A percentile compares a stretch with the other conserved stretches of the same genome.
phyloP scores from a whole-genome alignment of 2,329 filamentous ascomycete species.

The Bipolaris oryzae region DNA sequence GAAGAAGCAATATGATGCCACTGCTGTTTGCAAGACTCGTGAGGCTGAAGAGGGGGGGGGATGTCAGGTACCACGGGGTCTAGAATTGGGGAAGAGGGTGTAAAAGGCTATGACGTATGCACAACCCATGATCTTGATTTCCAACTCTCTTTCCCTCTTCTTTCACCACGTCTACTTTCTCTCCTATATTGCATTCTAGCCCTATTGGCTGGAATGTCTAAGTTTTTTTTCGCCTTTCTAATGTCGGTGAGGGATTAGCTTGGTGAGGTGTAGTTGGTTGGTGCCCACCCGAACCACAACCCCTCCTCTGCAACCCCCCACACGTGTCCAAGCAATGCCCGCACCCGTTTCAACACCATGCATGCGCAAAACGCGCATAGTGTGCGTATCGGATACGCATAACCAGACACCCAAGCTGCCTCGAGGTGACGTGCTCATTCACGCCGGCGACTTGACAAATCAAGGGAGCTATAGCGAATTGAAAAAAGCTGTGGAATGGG shows the following conservation, averaged over 20 bases:
- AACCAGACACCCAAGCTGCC: constrained; percentile 69
- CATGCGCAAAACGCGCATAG: constrained; percentile 62
- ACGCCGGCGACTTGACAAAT: constrained; percentile 78
- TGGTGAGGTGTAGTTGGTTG: not conserved
- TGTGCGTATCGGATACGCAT: constrained; percentile 80
- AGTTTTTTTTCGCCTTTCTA: not conserved
- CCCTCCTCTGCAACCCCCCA: not conserved
- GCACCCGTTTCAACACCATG: not conserved
- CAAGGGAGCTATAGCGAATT: constrained; percentile 66
- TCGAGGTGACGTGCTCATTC: constrained; percentile 74
- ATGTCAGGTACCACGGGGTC: not conserved
- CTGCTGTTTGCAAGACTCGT: not conserved
- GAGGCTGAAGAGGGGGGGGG: not conserved
- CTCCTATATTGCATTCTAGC: not conserved
- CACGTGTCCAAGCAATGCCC: not conserved
- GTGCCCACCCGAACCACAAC: no score
- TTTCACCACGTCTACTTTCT: not conserved
- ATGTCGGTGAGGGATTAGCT: not conserved
- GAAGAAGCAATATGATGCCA: not conserved
- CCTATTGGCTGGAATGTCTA: not conserved
- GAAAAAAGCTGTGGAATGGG: constrained; percentile 66
- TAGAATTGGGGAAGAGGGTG: not conserved
- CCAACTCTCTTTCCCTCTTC: not conserved
- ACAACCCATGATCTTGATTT: not conserved
- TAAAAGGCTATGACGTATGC: not conserved